Base-by-base conservation (phyloP, 495 filamentous ascomycete genomes). In the Penicillium daleae region DNA sequence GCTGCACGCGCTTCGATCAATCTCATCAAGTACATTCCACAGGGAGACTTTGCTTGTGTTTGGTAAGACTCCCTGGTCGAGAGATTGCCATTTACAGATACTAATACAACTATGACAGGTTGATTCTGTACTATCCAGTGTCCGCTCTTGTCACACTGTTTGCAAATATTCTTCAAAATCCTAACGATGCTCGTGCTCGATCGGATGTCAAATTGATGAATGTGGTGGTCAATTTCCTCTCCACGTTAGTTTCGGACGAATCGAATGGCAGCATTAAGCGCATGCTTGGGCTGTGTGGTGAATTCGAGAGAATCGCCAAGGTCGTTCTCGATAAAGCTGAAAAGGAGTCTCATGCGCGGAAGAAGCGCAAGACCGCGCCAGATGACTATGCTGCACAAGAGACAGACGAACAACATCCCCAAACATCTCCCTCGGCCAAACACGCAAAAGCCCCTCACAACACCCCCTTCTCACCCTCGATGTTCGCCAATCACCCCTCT, bases 71-170 rank as follows among this genome's bases (percentile, higher is more conserved):
- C 46, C 40, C 4, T 7, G 9, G 19, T 1, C 13, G 59, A 56
- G 49, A 32, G 2, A 1, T 40, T 22, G 9, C 27, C 13, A 17
- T 52, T 21, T 57, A 3, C 40, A 42, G 24, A 33, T 21, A 6
- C 6, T 27, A 35, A 46, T 27, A 39, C 10, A 2, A 51, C 49
- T 6, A 5, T 50, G 9, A 3, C 33, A 96, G 93, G 93, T 85
- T 99, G 66, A 92, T 97, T 70, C 81, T 99, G 39, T 99, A 99
- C 77, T 99, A 95, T 77, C 95, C 95, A 6, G 93, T 99, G 17
- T 97, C 96, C 3, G 91, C 95, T 12, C 84, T 98, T 13, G 92
- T 99, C 4, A 99, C 95, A 3, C 81, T 99, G 29, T 99, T 99
- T 71, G 95, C 93, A 56, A 97, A 98, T 71, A 95, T 99, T 57